Evolutionary conservation across 164 flowering plant species (phyloP), one percentile per base, ranked within the genome.

Genomic region (Chimonanthus praecox): DNA sequence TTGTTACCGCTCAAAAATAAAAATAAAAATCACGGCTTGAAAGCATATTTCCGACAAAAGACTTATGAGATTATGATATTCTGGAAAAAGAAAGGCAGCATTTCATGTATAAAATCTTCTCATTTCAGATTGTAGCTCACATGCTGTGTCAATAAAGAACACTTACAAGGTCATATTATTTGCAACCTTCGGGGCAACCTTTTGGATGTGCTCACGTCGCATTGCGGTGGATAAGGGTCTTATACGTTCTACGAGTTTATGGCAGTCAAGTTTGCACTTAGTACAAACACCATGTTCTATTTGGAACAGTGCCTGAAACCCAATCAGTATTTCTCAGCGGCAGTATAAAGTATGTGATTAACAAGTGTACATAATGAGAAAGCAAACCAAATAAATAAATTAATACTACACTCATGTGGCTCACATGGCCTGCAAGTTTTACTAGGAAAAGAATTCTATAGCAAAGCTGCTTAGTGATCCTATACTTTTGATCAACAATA

Each of bases 231-330:
- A 76, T 72, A 95, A 82, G 48, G 88, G 94, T 76, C 73, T 86
- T 79, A 95, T 71, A 72, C 74, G 74, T 69, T 79, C 75, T 70
- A 90, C 92, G 72, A 95, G 94, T 72, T 88, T 83, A 79, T 90
- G 98, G 79, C 97, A 92, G 79, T 93, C 92, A 71, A 93, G 78
- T 49, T 85, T 85, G 86, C 99, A 95, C 64, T 72, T 81, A 75
- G 89, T 79, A 78, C 99, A 93, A 68, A 93, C 78, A 62, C 99
- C 99, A 81, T 83, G 86, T 69, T 95, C 99, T 47, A 89, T 75
- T 83, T 87, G 81, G 75, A 92, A 93, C 73, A 95, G 92, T 80
- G 85, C 97, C 99, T 95, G 86, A 15, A 84, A 76, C 44, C n/a
- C 0, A 11, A 61, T 61, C 73, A 71, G 49, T 3, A 44, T 68